Percentiles rank a stretch among this genome's conserved stretches.
Evolutionary conservation across 768 basidiomycete genomes (phyloP).

Genomic region (Kockovaella imperatae): DNA sequence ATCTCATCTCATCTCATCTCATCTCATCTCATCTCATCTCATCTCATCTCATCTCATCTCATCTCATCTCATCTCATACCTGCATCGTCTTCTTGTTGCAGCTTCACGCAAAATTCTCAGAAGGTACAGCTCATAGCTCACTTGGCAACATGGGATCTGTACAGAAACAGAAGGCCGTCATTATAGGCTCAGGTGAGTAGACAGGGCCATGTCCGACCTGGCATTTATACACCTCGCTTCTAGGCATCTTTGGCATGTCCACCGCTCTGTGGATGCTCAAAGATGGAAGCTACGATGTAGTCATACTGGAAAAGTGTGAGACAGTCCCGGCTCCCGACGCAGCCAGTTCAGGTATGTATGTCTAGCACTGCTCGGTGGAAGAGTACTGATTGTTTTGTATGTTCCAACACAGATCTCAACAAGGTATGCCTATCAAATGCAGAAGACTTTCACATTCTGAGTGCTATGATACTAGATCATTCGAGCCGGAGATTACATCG

Average conservation of each 20-base stretch:
- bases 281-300: constrained; percentile 59
- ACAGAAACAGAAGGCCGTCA: constrained; percentile 55
- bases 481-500: constrained; percentile 44
- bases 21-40: too few species aligned
- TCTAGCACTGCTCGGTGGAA: constrained; percentile 45
- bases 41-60: too few species aligned
- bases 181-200: constrained; percentile 62
- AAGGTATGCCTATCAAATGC: constrained; percentile 11
- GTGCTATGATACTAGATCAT: constrained; percentile 32
- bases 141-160: too few species aligned
- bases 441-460: not conserved
- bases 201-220: not conserved
- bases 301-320: constrained; percentile 63
- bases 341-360: constrained; percentile 53
- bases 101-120: too few species aligned
- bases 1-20: too few species aligned
- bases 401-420: constrained; percentile 19
- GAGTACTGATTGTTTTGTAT: constrained; percentile 9
- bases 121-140: not conserved
- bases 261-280: constrained; percentile 70
- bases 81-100: too few species aligned
- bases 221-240: not conserved
- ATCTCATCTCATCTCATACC: too few species aligned
- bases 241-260: constrained; percentile 68
- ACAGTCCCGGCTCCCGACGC: constrained; percentile 73